Evolutionary conservation across 768 basidiomycete species (phyloP).

Genomic region (Suillus sp.): DNA sequence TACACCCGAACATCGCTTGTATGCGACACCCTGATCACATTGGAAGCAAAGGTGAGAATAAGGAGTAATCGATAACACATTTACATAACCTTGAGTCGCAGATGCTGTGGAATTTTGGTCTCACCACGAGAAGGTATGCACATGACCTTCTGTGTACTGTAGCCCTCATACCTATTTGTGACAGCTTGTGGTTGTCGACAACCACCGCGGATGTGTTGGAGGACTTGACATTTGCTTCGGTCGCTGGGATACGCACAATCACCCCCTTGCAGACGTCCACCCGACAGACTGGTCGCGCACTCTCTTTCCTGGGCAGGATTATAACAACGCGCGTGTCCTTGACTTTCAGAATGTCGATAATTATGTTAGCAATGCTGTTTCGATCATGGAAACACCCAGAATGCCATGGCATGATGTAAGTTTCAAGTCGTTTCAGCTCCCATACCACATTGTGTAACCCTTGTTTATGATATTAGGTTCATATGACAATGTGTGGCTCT

Average conservation of each 20-base stretch:
- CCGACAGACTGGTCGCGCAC: conserved; percentile 81
- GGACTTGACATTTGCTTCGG: conserved; percentile 97
- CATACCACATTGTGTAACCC: conserved; percentile 7
- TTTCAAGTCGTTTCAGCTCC: conserved; percentile 13
- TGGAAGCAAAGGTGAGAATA: conserved; percentile 61
- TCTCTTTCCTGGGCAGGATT: conserved; percentile 93
- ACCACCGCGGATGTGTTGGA: conserved; percentile 83
- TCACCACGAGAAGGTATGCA: conserved; percentile 78
- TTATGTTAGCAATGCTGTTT: conserved; percentile 70
- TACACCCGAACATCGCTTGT: conserved; percentile 86
- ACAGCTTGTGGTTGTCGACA: conserved; percentile 81
- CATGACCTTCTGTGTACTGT: background rate
- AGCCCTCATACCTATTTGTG: background rate
- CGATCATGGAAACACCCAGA: conserved; percentile 64
- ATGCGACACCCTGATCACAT: conserved; percentile 93
- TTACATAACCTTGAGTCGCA: conserved; percentile 25
- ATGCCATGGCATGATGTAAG: conserved; percentile 98
- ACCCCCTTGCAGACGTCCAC: conserved; percentile 91
- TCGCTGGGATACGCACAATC: conserved; percentile 92
- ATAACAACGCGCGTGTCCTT: conserved; percentile 84
- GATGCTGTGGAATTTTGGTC: conserved; percentile 87
- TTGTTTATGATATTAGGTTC: conserved; percentile 48
- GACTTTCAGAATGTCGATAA: conserved; percentile 86
- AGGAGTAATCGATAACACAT: background rate
- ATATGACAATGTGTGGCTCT: conserved; percentile 82